Base-by-base conservation (phyloP, 2,329 filamentous ascomycete species). In the Onygenales sp. region DNA sequence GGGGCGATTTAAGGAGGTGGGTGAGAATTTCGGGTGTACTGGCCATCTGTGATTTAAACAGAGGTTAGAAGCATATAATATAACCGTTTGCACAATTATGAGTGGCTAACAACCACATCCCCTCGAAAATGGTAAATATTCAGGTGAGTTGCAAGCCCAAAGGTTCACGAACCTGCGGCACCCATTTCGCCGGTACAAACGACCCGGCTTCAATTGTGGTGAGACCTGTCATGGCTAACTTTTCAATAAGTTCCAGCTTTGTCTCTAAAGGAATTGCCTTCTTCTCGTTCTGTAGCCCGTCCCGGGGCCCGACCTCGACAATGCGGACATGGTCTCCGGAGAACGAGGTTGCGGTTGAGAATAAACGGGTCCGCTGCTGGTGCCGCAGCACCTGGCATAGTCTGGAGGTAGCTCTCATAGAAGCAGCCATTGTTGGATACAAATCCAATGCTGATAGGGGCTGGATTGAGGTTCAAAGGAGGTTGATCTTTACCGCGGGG, bases 21-120 rank as follows among this genome's bases (percentile, higher is more conserved):
- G 80, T 71, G 35, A 84, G 75, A 21, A 85, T 82, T 54, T 82
- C 75, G 44, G 80, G 75, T 7, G 82, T 84, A 55, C 81, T 83
- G 11, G 80, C 82, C 82, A 85, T 85, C 81, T 84, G 32, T 11
- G n/a, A 49, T 36, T 31, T 14, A 10, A 39, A 6, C 13, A 43
- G 7, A 8, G 5, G 21, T 27, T 27, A 27, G 21, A 27, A 27
- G 21, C 21, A 27, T 27, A 27, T 27, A 27, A 27, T 27, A 5
- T 27, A 27, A 27, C 5, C 5, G 3, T 5, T 27, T 27, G 21
- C 21, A 3, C 21, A 27, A 27, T 27, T 27, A 27, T 27, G 21
- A 27, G 21, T 27, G 21, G 21, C 21, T 27, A 27, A 27, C 5
- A 27, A 27, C 21, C 21, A 27, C 21, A 5, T 27, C 21, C 21